Conservation (phyloP, 2,329 filamentous ascomycete genomes). For the Hypoxylon sp. region DNA sequence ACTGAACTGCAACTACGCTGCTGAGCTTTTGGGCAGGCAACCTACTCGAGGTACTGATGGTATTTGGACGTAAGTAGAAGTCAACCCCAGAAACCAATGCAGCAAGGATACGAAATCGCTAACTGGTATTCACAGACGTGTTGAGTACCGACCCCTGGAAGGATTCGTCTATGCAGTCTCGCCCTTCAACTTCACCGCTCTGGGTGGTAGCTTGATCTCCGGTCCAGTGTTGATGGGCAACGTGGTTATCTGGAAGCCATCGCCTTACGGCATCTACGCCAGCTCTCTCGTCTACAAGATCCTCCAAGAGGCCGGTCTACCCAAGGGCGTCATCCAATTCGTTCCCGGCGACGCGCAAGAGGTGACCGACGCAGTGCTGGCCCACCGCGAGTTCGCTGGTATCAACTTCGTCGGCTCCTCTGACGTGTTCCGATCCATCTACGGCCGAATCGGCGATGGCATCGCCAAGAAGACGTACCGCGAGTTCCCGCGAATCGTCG, state of each 20-base stretch:
- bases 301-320: conserved; percentile 52
- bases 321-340: conserved; percentile 46
- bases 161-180: conserved; percentile 54
- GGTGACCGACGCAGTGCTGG: conserved; percentile 36
- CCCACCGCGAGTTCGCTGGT: conserved; percentile 50
- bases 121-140: too few relatives aligned
- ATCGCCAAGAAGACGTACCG: conserved; percentile 44
- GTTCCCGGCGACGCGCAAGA: conserved; percentile 50
- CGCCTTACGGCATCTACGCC: conserved; percentile 46
- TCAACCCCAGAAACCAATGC: too few relatives aligned
- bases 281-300: conserved; percentile 51
- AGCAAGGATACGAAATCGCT: too few relatives aligned
- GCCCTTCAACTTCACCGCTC: conserved; percentile 55
- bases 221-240: conserved; percentile 51
- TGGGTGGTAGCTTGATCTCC: conserved; percentile 50
- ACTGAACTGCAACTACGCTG: conserved; percentile 5
- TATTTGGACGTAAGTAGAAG: too few relatives aligned
- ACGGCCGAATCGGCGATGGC: conserved; percentile 45
- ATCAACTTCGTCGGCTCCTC: conserved; percentile 51
- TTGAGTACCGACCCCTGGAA: conserved; percentile 10
- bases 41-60: conserved; percentile 1
- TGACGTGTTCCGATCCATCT: conserved; percentile 49
- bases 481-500: conserved; percentile 55
- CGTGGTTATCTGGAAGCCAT: conserved; percentile 54
- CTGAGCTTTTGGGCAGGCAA: conserved; percentile 1